Percentiles rank a stretch among this genome's conserved stretches.
phyloP scores from a whole-genome alignment of 768 basidiomycete genomes.

The Mycena pura region DNA sequence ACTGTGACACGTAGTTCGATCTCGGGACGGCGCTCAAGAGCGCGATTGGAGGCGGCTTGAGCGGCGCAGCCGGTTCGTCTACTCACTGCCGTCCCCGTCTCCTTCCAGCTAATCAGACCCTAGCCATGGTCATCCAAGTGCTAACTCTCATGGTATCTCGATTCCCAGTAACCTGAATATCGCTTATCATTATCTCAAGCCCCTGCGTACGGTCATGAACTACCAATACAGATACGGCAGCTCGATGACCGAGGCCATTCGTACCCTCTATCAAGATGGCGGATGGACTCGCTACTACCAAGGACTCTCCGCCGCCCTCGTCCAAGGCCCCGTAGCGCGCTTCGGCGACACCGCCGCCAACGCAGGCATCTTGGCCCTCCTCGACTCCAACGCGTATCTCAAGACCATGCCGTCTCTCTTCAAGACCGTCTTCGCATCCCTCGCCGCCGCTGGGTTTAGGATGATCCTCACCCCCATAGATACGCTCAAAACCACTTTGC shows the following conservation, averaged over 20 bases:
- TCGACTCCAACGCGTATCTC: conserved; percentile 78
- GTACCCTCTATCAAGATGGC: conserved; percentile 77
- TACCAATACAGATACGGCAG: conserved; percentile 94
- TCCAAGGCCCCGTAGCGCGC: conserved; percentile 84
- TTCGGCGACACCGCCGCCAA: conserved; percentile 98
- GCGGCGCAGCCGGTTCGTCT: conserved; percentile 74
- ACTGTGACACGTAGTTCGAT: conserved; percentile 77
- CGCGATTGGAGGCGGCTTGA: conserved; percentile 89
- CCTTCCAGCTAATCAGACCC: neutral
- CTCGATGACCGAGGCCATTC: conserved; percentile 65
- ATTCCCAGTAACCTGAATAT: conserved; percentile 3
- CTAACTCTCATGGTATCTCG: conserved; percentile 75
- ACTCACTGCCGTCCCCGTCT: neutral
- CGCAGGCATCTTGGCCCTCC: conserved; percentile 86
- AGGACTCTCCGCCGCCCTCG: conserved; percentile 82
- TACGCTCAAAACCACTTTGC: conserved; percentile 94
- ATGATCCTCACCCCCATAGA: conserved; percentile 95
- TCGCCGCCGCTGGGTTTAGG: conserved; percentile 83
- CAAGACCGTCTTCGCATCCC: conserved; percentile 81
- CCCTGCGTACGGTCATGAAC: conserved; percentile 97
- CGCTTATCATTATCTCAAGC: conserved; percentile 48
- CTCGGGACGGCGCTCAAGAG: conserved; percentile 74
- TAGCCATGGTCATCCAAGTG: conserved; percentile 95
- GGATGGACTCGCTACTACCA: conserved; percentile 88
- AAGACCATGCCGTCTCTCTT: conserved; percentile 63